phyloP scores from a whole-genome alignment of 1,284 basidiomycete genomes.

The Cryptococcus maquisensis region DNA sequence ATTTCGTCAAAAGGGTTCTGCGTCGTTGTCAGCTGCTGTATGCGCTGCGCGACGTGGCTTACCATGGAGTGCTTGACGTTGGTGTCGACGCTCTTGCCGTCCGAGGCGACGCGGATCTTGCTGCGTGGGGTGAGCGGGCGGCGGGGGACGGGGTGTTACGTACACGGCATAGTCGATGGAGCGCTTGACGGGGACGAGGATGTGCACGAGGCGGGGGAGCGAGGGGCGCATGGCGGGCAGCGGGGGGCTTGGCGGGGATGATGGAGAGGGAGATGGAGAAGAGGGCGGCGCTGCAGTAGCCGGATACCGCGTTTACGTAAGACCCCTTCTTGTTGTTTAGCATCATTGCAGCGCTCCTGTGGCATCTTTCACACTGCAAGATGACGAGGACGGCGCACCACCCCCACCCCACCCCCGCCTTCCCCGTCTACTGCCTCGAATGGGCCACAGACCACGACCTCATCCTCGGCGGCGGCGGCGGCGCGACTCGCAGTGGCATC shows the following conservation, averaged over 20 bases:
- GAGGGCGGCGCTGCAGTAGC: slow-evolving; percentile 1
- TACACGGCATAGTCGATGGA: slow-evolving; percentile 52
- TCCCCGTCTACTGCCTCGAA: slow-evolving; percentile 83
- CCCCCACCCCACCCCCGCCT: slow-evolving; percentile 66
- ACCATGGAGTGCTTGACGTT: slow-evolving; percentile 98
- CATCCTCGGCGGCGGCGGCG: slow-evolving; percentile 86
- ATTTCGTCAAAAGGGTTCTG: slow-evolving; percentile 98
- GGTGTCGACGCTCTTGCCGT: slow-evolving; percentile 86
- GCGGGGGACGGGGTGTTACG: slow-evolving; percentile 4
- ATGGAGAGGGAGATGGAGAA: neutral
- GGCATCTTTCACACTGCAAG: neutral
- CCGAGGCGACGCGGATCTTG: slow-evolving; percentile 90
- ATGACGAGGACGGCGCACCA: slow-evolving; percentile 76
- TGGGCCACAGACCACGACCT: slow-evolving; percentile 70
- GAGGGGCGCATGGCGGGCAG: slow-evolving; percentile 64
- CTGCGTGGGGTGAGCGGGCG: slow-evolving; percentile 54
- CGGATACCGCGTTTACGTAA: slow-evolving; percentile 7
- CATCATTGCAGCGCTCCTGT: neutral
- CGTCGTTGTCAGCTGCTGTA: slow-evolving; percentile 1
- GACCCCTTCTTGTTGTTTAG: no score
- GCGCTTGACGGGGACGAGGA: slow-evolving; percentile 89
- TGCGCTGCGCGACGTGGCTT: slow-evolving; percentile 27
- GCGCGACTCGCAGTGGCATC: slow-evolving; percentile 71
- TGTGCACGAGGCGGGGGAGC: slow-evolving; percentile 67
- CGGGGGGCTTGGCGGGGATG: neutral